These are phyloP conservation scores for Aspergillus sp. DNA, from an alignment of 2,329 filamentous ascomycete species.

Conservation along the genomic window DNA sequence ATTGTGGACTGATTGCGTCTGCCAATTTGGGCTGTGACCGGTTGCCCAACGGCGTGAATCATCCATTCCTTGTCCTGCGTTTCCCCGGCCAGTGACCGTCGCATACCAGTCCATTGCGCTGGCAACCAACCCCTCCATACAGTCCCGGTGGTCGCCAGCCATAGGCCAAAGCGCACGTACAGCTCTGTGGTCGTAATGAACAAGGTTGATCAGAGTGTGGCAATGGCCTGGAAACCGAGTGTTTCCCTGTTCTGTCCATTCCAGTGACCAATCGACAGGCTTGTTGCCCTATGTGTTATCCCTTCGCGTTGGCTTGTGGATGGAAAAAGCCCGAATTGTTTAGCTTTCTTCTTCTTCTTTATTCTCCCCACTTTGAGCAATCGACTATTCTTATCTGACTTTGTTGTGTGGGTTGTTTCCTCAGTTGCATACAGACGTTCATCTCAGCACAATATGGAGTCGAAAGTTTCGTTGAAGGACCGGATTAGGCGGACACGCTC, in stretches of 20 bases:
- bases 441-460: conserved; percentile 8
- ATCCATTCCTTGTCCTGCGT: not conserved
- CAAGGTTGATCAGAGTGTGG: not conserved
- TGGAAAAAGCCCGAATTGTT: not conserved
- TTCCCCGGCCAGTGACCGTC: not conserved
- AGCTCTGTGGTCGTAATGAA: not conserved
- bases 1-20: too few species aligned
- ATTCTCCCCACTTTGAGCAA: too few species aligned
- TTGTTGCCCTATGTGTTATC: not conserved
- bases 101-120: not conserved
- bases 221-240: not conserved
- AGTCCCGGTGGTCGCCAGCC: not conserved
- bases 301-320: not conserved
- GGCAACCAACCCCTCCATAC: not conserved
- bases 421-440: not conserved
- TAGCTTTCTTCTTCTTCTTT: not conserved
- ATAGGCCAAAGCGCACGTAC: not conserved
- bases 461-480: conserved; percentile 5
- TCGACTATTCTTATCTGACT: not conserved
- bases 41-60: not conserved
- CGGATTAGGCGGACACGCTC: conserved; percentile 7
- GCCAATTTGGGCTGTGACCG: too few species aligned
- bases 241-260: not conserved
- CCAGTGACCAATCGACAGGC: not conserved
- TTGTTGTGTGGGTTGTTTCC: not conserved